These are phyloP conservation scores for Backusella sp. DNA, from an alignment of 192 early-diverging fungal species.

Conservation along the genomic window DNA sequence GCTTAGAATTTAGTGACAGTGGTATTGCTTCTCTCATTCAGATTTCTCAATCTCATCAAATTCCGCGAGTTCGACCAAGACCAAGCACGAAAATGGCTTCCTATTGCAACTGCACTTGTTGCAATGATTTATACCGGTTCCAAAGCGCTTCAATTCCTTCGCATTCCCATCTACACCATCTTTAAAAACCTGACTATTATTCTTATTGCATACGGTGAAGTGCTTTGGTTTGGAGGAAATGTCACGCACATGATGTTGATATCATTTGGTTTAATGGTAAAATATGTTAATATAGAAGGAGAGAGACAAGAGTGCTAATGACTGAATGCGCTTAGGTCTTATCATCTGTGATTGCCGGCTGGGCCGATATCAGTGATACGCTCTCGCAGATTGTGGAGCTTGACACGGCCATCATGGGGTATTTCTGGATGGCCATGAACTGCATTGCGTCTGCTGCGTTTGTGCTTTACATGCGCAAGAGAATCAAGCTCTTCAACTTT, in stretches of 20 bases:
- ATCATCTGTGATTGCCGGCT: slow-evolving; percentile 85
- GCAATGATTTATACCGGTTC: slow-evolving; percentile 98
- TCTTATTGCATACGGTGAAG: slow-evolving; percentile 92
- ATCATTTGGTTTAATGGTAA: slow-evolving; percentile 81
- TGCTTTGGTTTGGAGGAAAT: slow-evolving; percentile 74
- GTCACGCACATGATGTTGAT: slow-evolving; percentile 81
- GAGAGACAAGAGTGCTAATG: neutral
- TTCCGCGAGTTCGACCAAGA: slow-evolving; percentile 63
- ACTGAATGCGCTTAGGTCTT: slow-evolving; percentile 53
- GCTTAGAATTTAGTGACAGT: slow-evolving; percentile 62
- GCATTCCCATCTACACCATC: slow-evolving; percentile 94
- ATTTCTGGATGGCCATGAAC: slow-evolving; percentile 91
- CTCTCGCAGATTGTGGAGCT: slow-evolving; percentile 24
- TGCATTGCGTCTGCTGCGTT: slow-evolving; percentile 88
- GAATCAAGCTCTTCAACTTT: slow-evolving; percentile 87
- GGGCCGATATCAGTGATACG: slow-evolving; percentile 62
- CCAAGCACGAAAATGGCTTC: slow-evolving; percentile 78
- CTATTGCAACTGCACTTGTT: slow-evolving; percentile 80
- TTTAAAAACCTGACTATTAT: slow-evolving; percentile 99
- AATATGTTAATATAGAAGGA: neutral
- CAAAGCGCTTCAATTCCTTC: slow-evolving; percentile 89
- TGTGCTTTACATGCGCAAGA: slow-evolving; percentile 87
- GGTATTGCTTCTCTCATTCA: slow-evolving; percentile 53
- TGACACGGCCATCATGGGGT: slow-evolving; percentile 57
- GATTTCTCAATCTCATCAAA: slow-evolving; percentile 53